These are phyloP conservation scores for Pleurotus tuber-regium DNA, from an alignment of 768 basidiomycete genomes.

Conservation along the genomic window DNA sequence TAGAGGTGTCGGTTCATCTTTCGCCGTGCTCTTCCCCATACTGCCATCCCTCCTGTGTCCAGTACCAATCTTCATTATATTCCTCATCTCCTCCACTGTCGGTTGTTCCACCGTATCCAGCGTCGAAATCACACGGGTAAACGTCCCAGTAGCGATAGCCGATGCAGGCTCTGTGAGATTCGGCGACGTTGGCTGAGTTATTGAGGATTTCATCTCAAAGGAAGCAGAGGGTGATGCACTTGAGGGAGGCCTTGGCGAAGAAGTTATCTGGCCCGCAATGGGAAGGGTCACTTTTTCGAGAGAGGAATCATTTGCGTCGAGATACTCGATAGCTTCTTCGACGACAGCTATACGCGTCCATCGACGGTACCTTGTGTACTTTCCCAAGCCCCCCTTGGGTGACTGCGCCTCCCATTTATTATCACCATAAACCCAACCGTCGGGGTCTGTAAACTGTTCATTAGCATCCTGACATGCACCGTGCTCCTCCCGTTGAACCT, in stretches of 20 bases:
- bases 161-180: background rate
- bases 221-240: too few relatives aligned
- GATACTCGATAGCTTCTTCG: too few relatives aligned
- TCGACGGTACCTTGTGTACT: conserved; percentile 84
- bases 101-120: background rate
- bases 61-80: background rate
- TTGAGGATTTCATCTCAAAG: too few relatives aligned
- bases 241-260: too few relatives aligned
- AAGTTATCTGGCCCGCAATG: too few relatives aligned
- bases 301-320: too few relatives aligned
- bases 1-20: background rate
- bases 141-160: background rate
- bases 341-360: conserved; percentile 87
- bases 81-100: too few relatives aligned
- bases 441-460: conserved; percentile 67
- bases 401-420: conserved; percentile 91
- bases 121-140: background rate
- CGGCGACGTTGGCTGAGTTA: background rate
- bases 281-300: too few relatives aligned
- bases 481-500: background rate
- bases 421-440: conserved; percentile 93
- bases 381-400: conserved; percentile 78
- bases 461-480: conserved; percentile 32
- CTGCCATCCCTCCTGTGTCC: background rate
- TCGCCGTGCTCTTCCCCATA: background rate